Percentiles rank a stretch among this genome's conserved stretches.
Conservation (phyloP, 1,139 yeast genomes). For the Candida sojae region DNA sequence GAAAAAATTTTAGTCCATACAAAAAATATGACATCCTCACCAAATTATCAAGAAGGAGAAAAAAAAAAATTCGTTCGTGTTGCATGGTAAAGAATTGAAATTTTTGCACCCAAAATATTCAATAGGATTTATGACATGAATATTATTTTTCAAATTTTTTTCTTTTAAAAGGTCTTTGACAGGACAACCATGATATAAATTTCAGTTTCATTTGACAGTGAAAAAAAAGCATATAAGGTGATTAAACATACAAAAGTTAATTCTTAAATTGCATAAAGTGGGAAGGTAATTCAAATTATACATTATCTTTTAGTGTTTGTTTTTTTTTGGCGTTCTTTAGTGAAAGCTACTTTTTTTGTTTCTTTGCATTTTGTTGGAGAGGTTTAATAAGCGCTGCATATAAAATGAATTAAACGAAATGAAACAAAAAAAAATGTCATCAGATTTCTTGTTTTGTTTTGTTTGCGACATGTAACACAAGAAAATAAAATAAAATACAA, state of each 20-base stretch:
- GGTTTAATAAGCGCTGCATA: background rate
- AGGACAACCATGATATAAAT: background rate
- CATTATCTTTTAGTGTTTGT: background rate
- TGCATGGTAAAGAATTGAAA: constrained; percentile 1
- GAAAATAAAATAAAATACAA: background rate
- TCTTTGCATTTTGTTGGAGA: background rate
- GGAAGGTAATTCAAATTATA: background rate
- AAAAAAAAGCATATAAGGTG: too few species aligned
- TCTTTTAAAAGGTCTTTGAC: background rate
- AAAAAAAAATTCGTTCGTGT: background rate
- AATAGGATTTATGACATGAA: background rate
- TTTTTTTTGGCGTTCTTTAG: background rate
- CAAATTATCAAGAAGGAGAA: background rate
- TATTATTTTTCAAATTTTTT: too few species aligned
- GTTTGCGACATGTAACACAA: background rate
- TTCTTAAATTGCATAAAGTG: background rate
- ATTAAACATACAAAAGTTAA: too few species aligned
- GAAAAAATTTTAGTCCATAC: background rate
- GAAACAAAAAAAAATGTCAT: background rate
- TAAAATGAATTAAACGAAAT: background rate
- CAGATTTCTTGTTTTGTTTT: background rate
- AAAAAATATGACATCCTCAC: too few species aligned
- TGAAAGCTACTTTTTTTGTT: background rate
- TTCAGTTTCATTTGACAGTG: background rate
- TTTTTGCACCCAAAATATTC: constrained; percentile 2